Evolutionary conservation across 176 grass and related monocot species (phyloP).

Genomic region (Carex myosuroides): DNA sequence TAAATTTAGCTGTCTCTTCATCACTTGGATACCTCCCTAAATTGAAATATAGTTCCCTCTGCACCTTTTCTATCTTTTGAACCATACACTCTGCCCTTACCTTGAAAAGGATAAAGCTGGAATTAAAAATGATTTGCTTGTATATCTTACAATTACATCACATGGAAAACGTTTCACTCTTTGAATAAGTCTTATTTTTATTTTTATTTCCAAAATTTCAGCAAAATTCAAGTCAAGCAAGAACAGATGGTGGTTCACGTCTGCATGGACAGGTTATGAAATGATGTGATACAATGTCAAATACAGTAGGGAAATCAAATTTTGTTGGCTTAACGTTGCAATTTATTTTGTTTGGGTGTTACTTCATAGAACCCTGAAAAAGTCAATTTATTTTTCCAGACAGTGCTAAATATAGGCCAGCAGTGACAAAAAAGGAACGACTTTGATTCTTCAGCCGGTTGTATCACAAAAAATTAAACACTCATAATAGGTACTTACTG

Average conservation of each 20-base stretch:
- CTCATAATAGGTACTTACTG: conserved; percentile 38
- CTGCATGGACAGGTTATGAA: not conserved
- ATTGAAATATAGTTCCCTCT: conserved; percentile 31
- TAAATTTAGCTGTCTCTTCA: conserved; percentile 45
- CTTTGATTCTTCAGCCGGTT: not conserved
- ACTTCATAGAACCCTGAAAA: not conserved
- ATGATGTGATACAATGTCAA: not conserved
- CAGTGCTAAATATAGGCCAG: not conserved
- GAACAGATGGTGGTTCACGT: not conserved
- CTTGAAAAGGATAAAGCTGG: conserved; percentile 25
- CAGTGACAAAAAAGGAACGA: not conserved
- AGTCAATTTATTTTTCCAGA: not conserved
- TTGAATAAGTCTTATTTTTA: not conserved
- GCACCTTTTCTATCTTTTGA: conserved; percentile 55
- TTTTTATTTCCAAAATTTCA: not conserved
- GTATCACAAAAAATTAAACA: not conserved
- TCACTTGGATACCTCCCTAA: conserved; percentile 48
- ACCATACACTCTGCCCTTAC: conserved; percentile 76
- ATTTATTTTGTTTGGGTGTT: not conserved
- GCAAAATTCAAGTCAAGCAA: not conserved
- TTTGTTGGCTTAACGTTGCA: not conserved
- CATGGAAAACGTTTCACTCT: not conserved
- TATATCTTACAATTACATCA: not conserved
- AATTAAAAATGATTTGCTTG: not conserved
- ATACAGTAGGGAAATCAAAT: not conserved